Percentiles rank a stretch among this genome's conserved stretches.
These are phyloP conservation scores for Phalaenopsis equestris DNA, from an alignment of 106 monocot species.

Conservation along the genomic window DNA sequence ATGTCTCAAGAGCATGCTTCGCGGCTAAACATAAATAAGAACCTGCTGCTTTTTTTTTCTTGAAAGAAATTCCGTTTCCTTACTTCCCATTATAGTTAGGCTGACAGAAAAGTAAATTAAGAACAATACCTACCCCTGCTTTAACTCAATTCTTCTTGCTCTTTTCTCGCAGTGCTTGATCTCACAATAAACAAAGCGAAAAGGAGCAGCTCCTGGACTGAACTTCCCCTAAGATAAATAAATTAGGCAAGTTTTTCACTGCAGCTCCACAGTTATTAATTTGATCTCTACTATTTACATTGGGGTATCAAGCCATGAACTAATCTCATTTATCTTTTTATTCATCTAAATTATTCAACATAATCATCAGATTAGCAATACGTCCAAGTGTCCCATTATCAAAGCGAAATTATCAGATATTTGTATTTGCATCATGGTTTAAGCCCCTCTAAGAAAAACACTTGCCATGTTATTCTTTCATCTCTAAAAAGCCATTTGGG, in stretches of 20 bases:
- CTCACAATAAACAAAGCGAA: background rate
- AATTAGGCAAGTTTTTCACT: background rate
- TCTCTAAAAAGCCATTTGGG: too few relatives aligned
- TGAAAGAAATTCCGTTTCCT: background rate
- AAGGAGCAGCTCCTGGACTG: background rate
- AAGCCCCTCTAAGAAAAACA: background rate
- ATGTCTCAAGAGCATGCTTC: too few relatives aligned
- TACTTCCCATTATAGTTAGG: background rate
- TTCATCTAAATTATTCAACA: background rate
- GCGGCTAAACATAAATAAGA: too few relatives aligned
- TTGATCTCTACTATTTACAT: background rate
- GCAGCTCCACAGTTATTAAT: background rate
- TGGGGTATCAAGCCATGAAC: background rate
- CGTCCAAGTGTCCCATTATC: background rate
- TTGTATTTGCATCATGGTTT: background rate
- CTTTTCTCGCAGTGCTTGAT: background rate
- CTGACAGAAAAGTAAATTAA: background rate
- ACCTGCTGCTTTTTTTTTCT: background rate
- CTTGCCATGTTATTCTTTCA: background rate
- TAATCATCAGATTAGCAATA: background rate
- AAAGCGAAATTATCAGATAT: background rate
- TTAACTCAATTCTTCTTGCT: background rate
- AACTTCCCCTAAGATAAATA: background rate
- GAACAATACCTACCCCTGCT: too few relatives aligned
- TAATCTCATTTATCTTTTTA: background rate